Evolutionary conservation across 148 eudicot species (phyloP).

Genomic region (Camellia sinensis): DNA sequence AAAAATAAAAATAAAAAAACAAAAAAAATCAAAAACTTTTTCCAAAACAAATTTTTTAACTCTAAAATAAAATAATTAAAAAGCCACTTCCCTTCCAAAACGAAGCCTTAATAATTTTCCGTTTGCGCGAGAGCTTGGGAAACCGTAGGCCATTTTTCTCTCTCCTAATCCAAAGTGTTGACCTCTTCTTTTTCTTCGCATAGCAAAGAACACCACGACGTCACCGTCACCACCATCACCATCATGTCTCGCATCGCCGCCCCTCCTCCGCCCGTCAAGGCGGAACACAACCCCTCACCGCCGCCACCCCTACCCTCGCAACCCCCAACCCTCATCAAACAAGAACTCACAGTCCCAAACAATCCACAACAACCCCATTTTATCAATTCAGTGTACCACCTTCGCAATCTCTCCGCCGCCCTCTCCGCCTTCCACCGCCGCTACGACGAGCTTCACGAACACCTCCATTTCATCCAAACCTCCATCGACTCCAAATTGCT

Average conservation of each 20-base stretch:
- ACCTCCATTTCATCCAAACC: conserved; percentile 31
- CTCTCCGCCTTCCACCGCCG: conserved; percentile 33
- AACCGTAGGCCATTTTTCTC: too few species aligned
- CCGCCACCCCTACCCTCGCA: background rate
- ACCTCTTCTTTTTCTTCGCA: too few species aligned
- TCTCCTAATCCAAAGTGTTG: too few species aligned
- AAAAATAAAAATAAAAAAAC: too few species aligned
- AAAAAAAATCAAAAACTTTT: too few species aligned
- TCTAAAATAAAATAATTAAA: too few species aligned
- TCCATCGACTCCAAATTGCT: conserved; percentile 22
- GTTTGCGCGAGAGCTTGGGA: too few species aligned
- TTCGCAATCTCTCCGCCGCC: conserved; percentile 33
- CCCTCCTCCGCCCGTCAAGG: conserved; percentile 2
- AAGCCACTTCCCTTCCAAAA: too few species aligned
- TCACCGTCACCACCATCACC: background rate
- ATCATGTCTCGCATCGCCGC: too few species aligned
- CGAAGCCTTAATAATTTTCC: too few species aligned
- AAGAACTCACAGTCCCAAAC: background rate
- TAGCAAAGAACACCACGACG: too few species aligned
- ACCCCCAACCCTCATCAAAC: conserved; percentile 1
- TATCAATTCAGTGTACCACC: conserved; percentile 17
- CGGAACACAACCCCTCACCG: background rate
- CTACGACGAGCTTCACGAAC: conserved; percentile 41
- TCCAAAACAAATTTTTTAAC: too few species aligned
- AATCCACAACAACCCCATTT: background rate